Evolutionary conservation across 1,284 basidiomycete species (phyloP).

Genomic region (Moesziomyces parantarcticus): DNA sequence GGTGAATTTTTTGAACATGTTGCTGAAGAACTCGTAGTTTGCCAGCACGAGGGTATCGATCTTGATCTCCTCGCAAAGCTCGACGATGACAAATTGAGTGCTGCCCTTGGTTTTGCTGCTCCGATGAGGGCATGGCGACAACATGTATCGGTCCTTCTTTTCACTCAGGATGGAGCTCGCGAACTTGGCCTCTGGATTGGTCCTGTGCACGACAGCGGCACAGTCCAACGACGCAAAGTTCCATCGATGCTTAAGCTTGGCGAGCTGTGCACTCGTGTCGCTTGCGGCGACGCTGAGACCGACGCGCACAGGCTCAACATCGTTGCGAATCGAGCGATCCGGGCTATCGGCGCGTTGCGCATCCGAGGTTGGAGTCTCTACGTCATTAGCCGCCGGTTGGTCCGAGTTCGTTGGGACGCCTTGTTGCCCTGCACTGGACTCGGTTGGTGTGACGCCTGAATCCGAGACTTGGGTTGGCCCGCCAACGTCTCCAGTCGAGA

Average conservation of each 20-base stretch:
- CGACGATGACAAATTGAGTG: conserved; percentile 86
- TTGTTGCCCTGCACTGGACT: too few relatives aligned
- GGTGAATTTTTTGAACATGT: conserved; percentile 90
- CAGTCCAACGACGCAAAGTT: conserved; percentile 95
- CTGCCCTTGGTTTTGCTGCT: conserved; percentile 19
- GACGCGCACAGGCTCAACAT: not conserved
- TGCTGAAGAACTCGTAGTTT: conserved; percentile 98
- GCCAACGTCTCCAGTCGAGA: not conserved
- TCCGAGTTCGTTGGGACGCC: not conserved
- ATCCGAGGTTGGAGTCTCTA: not conserved
- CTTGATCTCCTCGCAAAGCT: conserved; percentile 95
- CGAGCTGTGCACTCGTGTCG: conserved; percentile 47
- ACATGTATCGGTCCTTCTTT: conserved; percentile 95
- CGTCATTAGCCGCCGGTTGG: not conserved
- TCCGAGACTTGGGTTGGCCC: not conserved
- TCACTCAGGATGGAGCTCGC: conserved; percentile 84
- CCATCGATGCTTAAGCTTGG: conserved; percentile 71
- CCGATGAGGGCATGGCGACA: conserved; percentile 80
- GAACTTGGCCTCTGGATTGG: conserved; percentile 85
- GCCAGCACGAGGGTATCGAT: conserved; percentile 96
- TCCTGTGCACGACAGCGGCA: conserved; percentile 86
- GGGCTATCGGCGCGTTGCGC: not conserved
- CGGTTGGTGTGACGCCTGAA: too few relatives aligned
- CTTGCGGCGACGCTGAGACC: conserved; percentile 28
- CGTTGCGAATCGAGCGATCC: not conserved